A percentile compares a stretch with the other conserved stretches of the same genome.
Evolutionary conservation across 1,284 basidiomycete species (phyloP).

Genomic region (Marasmius sp.): DNA sequence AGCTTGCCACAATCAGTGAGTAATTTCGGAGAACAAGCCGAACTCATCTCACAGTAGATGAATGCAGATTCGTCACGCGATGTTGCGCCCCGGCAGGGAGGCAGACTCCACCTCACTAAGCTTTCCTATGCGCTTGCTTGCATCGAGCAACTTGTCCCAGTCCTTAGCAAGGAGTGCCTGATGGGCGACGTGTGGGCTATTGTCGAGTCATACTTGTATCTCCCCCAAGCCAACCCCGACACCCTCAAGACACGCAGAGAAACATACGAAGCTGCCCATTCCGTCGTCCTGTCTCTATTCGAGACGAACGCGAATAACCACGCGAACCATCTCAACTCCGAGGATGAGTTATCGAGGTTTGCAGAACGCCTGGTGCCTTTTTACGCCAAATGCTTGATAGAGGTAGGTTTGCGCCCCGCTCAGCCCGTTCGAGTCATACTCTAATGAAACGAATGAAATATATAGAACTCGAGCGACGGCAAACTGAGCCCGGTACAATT

Average conservation of each 20-base stretch:
- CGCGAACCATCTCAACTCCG: neutral
- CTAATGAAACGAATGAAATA: neutral
- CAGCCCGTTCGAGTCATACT: neutral
- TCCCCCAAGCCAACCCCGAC: conserved; percentile 45
- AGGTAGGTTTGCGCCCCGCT: conserved; percentile 41
- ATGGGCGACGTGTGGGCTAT: conserved; percentile 52
- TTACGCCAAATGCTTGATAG: conserved; percentile 63
- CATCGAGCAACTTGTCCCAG: conserved; percentile 69
- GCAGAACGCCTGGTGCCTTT: conserved; percentile 63
- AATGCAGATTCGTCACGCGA: neutral
- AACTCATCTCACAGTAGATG: neutral
- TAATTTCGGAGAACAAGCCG: neutral
- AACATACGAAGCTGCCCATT: conserved; percentile 74
- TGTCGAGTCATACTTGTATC: conserved; percentile 55
- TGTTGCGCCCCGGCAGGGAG: neutral
- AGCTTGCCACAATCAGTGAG: neutral
- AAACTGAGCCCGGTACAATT: conserved; percentile 60
- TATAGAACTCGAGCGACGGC: conserved; percentile 63
- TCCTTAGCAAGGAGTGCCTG: conserved; percentile 48
- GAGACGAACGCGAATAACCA: conserved; percentile 51
- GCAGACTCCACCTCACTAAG: conserved; percentile 40
- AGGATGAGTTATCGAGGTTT: conserved; percentile 26
- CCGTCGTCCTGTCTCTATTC: conserved; percentile 69
- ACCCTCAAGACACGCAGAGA: conserved; percentile 54
- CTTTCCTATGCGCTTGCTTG: conserved; percentile 63